Base-by-base conservation (phyloP, 1,284 basidiomycete species). In the Trametes hirsuta region DNA sequence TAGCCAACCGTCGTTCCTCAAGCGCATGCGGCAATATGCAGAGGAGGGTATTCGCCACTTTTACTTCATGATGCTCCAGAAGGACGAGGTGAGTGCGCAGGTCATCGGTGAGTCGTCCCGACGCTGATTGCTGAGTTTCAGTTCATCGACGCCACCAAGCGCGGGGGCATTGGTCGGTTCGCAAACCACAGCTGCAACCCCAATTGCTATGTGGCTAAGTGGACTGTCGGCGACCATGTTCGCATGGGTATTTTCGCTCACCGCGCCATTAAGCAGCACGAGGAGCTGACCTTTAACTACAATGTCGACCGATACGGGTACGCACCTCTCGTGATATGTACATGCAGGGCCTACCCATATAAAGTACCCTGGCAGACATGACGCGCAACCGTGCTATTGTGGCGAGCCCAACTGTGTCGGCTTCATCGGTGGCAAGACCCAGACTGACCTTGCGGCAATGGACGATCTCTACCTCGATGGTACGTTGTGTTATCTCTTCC, bases 1-100 rank as follows among this genome's bases (percentile, higher is more conserved):
- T 66, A 90, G 87, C 61, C 91, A 94, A 46, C 79, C 82, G 15
- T 90, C 90, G 15, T 98, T 99, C 74, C 86, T 91, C 74, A 94
- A 94, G 73, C 88, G 97, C 41, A 98, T 99, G 95, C 85, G 91
- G 51, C 88, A 91, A 40, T 99, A 99, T 73, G 95, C 88, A 1
- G 84, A 90, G 44, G 95, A 98, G 74, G 96, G 96, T 15, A 95
- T 98, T 64, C 83, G 87, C 58, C 97, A 99, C 75, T 99, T 99
- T 71, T 99, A 99, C 77, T 99, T 99, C 72, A 99, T 99, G 97
- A 97, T 98, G 93, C 77, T 99, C 57, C 97, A 98, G 76, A 95
- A 94, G 69, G 95, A 98, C 68, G 95, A 99, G 84, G 94, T 94
- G 65, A 62, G 86, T 68, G 9, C 6, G 3, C 8, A 10, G 2